A percentile compares a stretch with the other conserved stretches of the same genome.
Conservation (phyloP, 2,329 filamentous ascomycete genomes). For the Colletotrichum scovillei region DNA sequence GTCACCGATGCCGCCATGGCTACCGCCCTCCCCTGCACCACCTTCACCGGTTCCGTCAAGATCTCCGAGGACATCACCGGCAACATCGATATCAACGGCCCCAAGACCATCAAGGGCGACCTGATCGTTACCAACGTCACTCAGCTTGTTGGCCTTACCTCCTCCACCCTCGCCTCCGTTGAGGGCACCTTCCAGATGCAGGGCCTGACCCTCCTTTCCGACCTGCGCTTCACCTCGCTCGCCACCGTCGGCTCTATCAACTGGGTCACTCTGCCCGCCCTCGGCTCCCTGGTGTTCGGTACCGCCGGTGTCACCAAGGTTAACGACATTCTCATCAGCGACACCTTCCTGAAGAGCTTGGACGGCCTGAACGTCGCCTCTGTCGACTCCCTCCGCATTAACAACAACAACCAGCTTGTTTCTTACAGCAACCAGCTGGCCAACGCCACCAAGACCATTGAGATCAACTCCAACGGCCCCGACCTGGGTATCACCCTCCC, state of each 20-base stretch:
- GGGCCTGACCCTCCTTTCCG: slow-evolving; percentile 75
- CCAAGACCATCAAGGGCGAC: slow-evolving; percentile 66
- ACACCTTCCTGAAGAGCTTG: slow-evolving; percentile 85
- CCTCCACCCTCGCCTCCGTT: slow-evolving; percentile 72
- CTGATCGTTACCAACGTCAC: slow-evolving; percentile 71
- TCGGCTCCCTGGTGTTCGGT: slow-evolving; percentile 61
- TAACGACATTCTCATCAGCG: slow-evolving; percentile 77
- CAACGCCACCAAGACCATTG: slow-evolving; percentile 78
- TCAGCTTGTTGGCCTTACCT: slow-evolving; percentile 70
- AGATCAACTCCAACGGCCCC: slow-evolving; percentile 83
- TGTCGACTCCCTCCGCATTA: slow-evolving; percentile 81
- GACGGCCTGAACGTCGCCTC: slow-evolving; percentile 82
- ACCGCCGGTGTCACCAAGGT: slow-evolving; percentile 73
- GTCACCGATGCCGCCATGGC: slow-evolving; percentile 74
- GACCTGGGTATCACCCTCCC: slow-evolving; percentile 79
- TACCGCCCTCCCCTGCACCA: slow-evolving; percentile 73
- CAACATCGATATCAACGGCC: slow-evolving; percentile 71
- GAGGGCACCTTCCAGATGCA: slow-evolving; percentile 76
- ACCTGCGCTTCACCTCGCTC: slow-evolving; percentile 75
- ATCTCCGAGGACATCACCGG: slow-evolving; percentile 68
- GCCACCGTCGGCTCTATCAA: slow-evolving; percentile 73
- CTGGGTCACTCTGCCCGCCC: slow-evolving; percentile 77
- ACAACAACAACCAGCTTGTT: slow-evolving; percentile 88
- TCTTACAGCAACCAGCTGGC: slow-evolving; percentile 81
- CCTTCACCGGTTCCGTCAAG: slow-evolving; percentile 75